phyloP scores from a whole-genome alignment of 2,329 filamentous ascomycete species.

The Coniochaeta hoffmannii region DNA sequence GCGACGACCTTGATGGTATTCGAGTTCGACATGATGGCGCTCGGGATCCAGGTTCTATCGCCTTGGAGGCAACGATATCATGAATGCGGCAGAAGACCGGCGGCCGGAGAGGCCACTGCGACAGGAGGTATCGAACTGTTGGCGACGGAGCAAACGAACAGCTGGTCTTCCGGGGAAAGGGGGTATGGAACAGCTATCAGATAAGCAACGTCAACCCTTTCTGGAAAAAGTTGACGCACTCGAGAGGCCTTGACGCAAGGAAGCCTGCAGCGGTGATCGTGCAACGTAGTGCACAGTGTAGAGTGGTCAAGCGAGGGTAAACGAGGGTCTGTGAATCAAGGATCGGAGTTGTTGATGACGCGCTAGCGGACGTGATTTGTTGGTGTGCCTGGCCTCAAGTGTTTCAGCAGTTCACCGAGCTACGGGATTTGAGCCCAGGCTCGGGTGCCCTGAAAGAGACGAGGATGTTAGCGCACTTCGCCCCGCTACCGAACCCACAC shows the following conservation, averaged over 20 bases:
- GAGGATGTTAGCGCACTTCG: neutral
- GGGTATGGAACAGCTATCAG: neutral
- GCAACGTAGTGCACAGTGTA: neutral
- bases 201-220: neutral
- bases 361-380: conserved; percentile 3
- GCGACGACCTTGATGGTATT: conserved; percentile 84
- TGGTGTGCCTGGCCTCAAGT: conserved; percentile 1
- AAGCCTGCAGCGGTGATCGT: neutral
- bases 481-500: neutral
- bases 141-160: neutral
- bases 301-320: neutral
- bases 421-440: neutral
- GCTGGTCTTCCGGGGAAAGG: neutral
- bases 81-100: neutral
- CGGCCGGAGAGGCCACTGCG: neutral
- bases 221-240: neutral
- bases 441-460: neutral
- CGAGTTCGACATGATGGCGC: conserved; percentile 46
- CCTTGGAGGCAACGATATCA: neutral
- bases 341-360: conserved; percentile 5
- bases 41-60: neutral
- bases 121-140: conserved; percentile 2
- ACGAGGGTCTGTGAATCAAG: neutral
- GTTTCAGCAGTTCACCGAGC: conserved; percentile 3
- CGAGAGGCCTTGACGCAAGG: neutral